Evolutionary conservation across 805 yeast species (phyloP).

Genomic region (Vanderwaltozyma polyspora): DNA sequence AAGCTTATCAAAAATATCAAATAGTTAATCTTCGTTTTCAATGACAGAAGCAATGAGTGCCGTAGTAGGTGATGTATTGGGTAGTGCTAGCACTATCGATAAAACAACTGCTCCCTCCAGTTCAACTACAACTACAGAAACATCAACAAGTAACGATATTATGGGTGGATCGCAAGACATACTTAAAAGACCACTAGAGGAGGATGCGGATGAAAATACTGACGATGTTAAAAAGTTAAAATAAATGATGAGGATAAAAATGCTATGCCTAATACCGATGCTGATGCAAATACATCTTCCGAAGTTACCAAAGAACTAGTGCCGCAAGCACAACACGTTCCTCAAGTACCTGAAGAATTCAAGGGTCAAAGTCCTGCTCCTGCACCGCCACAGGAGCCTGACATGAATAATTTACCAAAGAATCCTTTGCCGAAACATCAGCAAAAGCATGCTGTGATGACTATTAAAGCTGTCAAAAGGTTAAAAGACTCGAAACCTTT

Average conservation of each 20-base stretch:
- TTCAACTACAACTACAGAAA: background rate
- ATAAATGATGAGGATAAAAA: background rate
- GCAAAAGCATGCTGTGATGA: constrained; percentile 61
- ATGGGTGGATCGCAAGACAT: background rate
- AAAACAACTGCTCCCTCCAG: too few relatives aligned
- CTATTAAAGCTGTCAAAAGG: constrained; percentile 77
- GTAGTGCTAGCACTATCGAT: too few relatives aligned
- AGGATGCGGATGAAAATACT: background rate
- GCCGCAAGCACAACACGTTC: background rate
- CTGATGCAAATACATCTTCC: background rate
- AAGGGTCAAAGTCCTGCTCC: constrained; percentile 45
- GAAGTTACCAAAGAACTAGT: background rate
- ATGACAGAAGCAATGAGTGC: too few relatives aligned
- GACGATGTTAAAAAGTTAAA: background rate
- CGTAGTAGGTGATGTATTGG: too few relatives aligned
- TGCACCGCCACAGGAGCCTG: constrained; percentile 63
- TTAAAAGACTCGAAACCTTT: constrained; percentile 90
- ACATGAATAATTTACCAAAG: constrained; percentile 53
- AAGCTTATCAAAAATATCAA: too few relatives aligned
- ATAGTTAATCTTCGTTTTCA: too few relatives aligned
- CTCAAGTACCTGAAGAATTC: background rate
- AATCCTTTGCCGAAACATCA: constrained; percentile 76
- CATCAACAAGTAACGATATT: background rate
- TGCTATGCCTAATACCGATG: background rate
- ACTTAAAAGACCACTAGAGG: background rate